Base-by-base conservation (phyloP, 768 basidiomycete genomes). In the Collybia sordida region DNA sequence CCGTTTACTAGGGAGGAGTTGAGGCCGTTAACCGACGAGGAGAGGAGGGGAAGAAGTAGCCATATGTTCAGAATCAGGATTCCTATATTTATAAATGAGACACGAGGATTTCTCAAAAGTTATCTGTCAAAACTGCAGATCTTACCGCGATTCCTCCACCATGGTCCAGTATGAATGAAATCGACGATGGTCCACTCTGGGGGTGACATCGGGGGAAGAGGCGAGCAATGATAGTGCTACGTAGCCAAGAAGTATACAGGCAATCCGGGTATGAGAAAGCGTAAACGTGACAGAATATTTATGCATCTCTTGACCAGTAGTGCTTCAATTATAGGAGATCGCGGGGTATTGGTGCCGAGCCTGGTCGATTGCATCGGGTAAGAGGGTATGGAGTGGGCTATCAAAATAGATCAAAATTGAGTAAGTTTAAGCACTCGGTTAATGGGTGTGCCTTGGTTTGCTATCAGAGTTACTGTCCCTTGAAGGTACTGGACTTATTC, bases 1-100 rank as follows among this genome's bases (percentile, higher is more conserved):
- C 70, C 71, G 57, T 86, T 86, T 14, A 85, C 72, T 39, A 85
- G 65, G n/a, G 84, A 86, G 3, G 82, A 81, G 60, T 87, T 83
- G 43, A 85, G 75, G 21, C 88, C 86, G 64, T 86, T 88, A 42
- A 79, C 78, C 12, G 77, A 69, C 15, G 84, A 79, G 14, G 86
- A 85, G 49, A 87, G 65, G n/a, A 88, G 71, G 1, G 86, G 83
- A 14, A 88, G 68, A 14, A 82, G 47, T 25, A 88, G 70, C 56
- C 75, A 81, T 4, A 86, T 49, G 62, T 86, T 86, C 34, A 86
- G 65, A 42, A 75, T 48, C 23, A 85, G 65, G 40, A 86, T 78
- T 22, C 84, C 85, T 85, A 15, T 17, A 22, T 4, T 39, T 24
- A 14, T 43, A 21, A 24, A 35, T 42, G 38, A 4, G 41, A 35